Percentiles rank a stretch among this genome's conserved stretches.
Conservation (phyloP, 768 basidiomycete species). For the Paxillus rubicundulus region DNA sequence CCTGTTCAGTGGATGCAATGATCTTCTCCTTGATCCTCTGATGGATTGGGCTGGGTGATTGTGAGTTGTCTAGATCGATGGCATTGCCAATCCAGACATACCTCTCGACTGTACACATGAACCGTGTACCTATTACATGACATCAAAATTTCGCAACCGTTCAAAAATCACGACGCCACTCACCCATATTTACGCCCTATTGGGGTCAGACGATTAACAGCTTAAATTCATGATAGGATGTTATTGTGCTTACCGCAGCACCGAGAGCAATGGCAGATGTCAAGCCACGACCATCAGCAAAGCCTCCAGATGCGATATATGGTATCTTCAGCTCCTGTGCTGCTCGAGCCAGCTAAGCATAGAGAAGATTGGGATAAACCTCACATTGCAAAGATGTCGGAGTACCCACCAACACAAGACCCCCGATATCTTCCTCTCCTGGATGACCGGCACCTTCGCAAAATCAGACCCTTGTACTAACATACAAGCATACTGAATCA, state of each 20-base stretch:
- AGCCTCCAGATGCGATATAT: constrained; percentile 88
- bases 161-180: constrained; percentile 5
- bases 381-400: not conserved
- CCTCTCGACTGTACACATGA: constrained; percentile 91
- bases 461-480: constrained; percentile 7
- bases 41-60: constrained; percentile 70
- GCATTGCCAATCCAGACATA: constrained; percentile 24
- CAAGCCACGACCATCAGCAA: constrained; percentile 83
- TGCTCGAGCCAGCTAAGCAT: constrained; percentile 73
- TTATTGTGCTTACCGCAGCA: constrained; percentile 55
- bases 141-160: not conserved
- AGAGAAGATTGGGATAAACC: constrained; percentile 5
- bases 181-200: constrained; percentile 86
- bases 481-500: not conserved
- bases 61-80: not conserved
- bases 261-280: constrained; percentile 81
- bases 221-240: not conserved
- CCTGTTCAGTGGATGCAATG: constrained; percentile 75
- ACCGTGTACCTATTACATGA: constrained; percentile 58
- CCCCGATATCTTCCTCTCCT: constrained; percentile 92
- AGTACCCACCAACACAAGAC: constrained; percentile 66
- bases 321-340: constrained; percentile 81
- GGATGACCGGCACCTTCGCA: constrained; percentile 86
- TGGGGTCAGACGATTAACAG: not conserved
- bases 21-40: constrained; percentile 89